Conservation (phyloP, 116 monocot genomes). For the Papilionanthe hybrid region DNA sequence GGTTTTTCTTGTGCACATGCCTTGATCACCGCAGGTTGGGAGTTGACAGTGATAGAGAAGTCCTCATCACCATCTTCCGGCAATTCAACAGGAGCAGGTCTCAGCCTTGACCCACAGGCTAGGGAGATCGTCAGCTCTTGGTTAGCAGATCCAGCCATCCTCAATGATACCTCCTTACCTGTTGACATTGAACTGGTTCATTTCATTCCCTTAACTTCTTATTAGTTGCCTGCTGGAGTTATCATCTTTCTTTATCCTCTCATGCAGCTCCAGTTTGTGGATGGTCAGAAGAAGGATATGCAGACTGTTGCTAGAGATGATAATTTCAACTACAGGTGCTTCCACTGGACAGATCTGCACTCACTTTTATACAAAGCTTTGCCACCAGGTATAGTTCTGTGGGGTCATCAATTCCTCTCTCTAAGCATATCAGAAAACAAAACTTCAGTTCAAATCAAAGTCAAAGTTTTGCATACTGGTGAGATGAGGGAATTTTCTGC, state of each 20-base stretch:
- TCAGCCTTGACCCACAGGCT: constrained; percentile 64
- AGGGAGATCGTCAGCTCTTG: constrained; percentile 38
- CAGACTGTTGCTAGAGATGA: constrained; percentile 14
- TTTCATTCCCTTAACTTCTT: not conserved
- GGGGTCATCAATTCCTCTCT: constrained; percentile 7
- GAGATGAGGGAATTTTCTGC: constrained; percentile 13
- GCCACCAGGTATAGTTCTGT: constrained; percentile 4
- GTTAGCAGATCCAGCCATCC: constrained; percentile 3
- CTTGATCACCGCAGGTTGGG: constrained; percentile 52
- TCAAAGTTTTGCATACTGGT: not conserved
- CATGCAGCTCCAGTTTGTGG: constrained; percentile 10
- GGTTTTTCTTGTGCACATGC: constrained; percentile 74
- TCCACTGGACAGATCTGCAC: constrained; percentile 22
- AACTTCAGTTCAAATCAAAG: no score
- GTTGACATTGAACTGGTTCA: no score
- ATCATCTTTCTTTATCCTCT: not conserved
- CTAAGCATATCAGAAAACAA: no score
- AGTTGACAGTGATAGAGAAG: constrained; percentile 53
- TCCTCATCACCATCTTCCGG: constrained; percentile 28
- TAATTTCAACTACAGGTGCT: constrained; percentile 17
- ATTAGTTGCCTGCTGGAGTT: not conserved
- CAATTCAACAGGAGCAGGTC: constrained; percentile 63
- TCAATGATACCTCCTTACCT: no score
- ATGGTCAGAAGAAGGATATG: constrained; percentile 14
- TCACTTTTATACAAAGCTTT: constrained; percentile 21